Base-by-base conservation (phyloP, 257 asterid species). In the Jasminum sambac region DNA sequence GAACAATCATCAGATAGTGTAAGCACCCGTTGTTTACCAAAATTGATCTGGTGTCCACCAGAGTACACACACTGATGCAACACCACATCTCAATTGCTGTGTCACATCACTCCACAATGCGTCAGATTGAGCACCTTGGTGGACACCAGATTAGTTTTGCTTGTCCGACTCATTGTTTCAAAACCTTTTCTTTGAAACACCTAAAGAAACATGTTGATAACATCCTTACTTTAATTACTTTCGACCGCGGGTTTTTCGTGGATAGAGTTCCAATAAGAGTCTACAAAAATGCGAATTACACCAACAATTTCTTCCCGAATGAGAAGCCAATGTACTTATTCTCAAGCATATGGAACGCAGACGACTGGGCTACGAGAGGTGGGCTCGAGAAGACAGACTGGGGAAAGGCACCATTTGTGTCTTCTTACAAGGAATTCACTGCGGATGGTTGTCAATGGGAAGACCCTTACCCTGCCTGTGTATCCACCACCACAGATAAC, bases 291-390 rank as follows among this genome's bases (percentile, higher is more conserved):
- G 96, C 97, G 0, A 87, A 95, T 79, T 89, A 91, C 88, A 87
- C 86, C 16, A 95, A 95, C 96, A 83, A 75, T 50, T 95, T 95
- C 90, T 95, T 82, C 82, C 99, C 99, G 0, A 78, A 75, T 6
- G 76, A 85, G 75, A 85, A 90, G 84, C 97, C 99, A 8, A 95
- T 95, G 99, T 86, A 84, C 78, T 66, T 95, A 17, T 89, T 95
- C 76, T 95, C 99, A 5, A 95, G 98, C 87, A 91, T 95, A 17
- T 95, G 99, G 99, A 87, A 95, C 42, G 99, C 96, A 0, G 99
- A 95, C 26, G 96, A 95, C 77, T 95, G 99, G 99, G 98, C 99
- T 21, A 91, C 99, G 0, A 75, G 96, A 41, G 99, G 98, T 10
- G 99, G 99, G 0, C 76, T 91, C 30, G 98, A 91, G 83, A 95